Conservation (phyloP, 2,329 filamentous ascomycete species). For the Sporothrix luriei region DNA sequence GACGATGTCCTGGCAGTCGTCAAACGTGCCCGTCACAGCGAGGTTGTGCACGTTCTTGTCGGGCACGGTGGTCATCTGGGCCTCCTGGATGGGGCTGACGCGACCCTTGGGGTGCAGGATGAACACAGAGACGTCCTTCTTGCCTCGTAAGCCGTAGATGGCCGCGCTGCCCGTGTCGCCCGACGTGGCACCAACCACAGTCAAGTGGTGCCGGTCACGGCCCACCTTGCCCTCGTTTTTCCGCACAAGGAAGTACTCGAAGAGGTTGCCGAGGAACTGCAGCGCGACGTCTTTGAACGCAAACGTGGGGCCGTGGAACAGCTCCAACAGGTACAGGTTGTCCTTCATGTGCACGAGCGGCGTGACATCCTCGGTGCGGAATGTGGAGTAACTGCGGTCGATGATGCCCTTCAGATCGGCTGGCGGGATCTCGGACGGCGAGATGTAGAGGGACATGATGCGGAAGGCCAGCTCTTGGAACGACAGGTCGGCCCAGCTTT, state of each 20-base stretch:
- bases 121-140: conserved; percentile 96
- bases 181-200: conserved; percentile 82
- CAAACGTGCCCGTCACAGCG: conserved; percentile 86
- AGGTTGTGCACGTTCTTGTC: conserved; percentile 93
- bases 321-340: conserved; percentile 83
- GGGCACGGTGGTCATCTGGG: conserved; percentile 93
- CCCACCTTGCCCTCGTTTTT: conserved; percentile 71
- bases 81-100: conserved; percentile 88
- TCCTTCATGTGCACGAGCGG: conserved; percentile 74
- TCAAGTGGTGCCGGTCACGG: conserved; percentile 73
- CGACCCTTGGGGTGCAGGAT: conserved; percentile 92
- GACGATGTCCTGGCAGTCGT: conserved; percentile 96
- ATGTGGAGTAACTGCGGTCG: conserved; percentile 82
- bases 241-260: conserved; percentile 80
- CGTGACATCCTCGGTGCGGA: conserved; percentile 76
- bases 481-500: conserved; percentile 75
- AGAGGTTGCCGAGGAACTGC: conserved; percentile 94
- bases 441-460: conserved; percentile 87
- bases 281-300: conserved; percentile 94
- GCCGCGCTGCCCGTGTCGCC: conserved; percentile 92
- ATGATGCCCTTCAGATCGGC: conserved; percentile 82
- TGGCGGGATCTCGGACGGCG: conserved; percentile 75
- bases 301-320: conserved; percentile 95
- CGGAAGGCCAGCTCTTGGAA: conserved; percentile 82
- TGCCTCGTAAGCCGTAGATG: conserved; percentile 91